phyloP scores from a whole-genome alignment of 2,329 filamentous ascomycete species.

The Phaeosphaeriaceae sp. region DNA sequence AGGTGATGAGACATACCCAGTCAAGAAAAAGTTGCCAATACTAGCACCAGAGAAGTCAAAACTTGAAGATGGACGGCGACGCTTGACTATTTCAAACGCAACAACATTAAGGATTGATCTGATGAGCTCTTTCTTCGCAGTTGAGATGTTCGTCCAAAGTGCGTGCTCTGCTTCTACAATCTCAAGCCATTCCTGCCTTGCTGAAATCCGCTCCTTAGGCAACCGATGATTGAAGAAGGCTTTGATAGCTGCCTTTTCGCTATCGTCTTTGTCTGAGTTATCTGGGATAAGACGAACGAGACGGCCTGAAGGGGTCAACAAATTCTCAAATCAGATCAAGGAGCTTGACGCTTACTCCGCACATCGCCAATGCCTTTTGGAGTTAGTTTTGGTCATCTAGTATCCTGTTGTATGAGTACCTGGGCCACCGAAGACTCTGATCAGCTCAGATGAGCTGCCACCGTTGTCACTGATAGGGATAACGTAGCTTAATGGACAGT shows the following conservation, averaged over 20 bases:
- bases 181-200: conserved; percentile 82
- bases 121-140: conserved; percentile 59
- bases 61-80: conserved; percentile 52
- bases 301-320: conserved; percentile 64
- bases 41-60: conserved; percentile 59
- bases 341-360: conserved; percentile 63
- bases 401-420: conserved; percentile 60
- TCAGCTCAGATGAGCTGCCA: conserved; percentile 90
- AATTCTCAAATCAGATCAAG: background rate
- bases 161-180: conserved; percentile 83
- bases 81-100: conserved; percentile 58
- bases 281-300: conserved; percentile 89
- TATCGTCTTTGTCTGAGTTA: conserved; percentile 55
- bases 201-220: conserved; percentile 64
- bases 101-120: conserved; percentile 58
- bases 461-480: conserved; percentile 97
- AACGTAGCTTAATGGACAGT: conserved; percentile 77
- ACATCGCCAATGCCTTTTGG: conserved; percentile 71
- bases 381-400: conserved; percentile 2
- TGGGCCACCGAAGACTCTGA: conserved; percentile 91
- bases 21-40: conserved; percentile 60
- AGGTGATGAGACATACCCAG: conserved; percentile 48
- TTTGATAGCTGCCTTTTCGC: conserved; percentile 73
- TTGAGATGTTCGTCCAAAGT: conserved; percentile 69
- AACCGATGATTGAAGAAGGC: conserved; percentile 87